Evolutionary conservation across 495 filamentous ascomycete genomes (phyloP), one percentile per base, ranked within the genome.

Genomic region (Glonium stellatum): DNA sequence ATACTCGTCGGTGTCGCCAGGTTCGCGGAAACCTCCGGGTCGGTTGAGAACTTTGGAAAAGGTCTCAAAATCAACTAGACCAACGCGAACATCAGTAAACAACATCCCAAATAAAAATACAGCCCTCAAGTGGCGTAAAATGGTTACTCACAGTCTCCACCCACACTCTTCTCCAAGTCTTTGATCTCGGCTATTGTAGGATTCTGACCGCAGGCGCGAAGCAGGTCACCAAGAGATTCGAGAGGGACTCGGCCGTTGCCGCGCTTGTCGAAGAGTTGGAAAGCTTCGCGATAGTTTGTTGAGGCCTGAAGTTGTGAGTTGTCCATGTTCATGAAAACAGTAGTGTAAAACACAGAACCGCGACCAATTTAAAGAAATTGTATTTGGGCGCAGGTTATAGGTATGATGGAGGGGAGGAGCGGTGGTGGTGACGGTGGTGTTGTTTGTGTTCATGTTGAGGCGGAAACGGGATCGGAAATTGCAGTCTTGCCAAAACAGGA

Each of bases 241-340:
- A 89, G 80, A 10, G 87, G 72, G 66, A 97, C 93, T 60, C 88
- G 91, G 63, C 89, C 89, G 70, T 87, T 92, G 69, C 95, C 93
- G 69, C 93, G 91, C 82, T 96, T 96, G 79, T 98, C 93, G 81
- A 97, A 98, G 70, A 98, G 89, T 53, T 90, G 89, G 80, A 98
- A 98, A 62, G 93, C 93, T 86, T 98, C 93, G 81, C 97, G 97
- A 89, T 97, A 98, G 84, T 98, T 97, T 73, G 93, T 97, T 56
- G 89, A 92, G 78, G 92, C 90, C 92, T 96, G 84, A 34, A 41
- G 63, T 27, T 47, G 3, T 31, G 23, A 46, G 59, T 66, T 66
- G 59, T 62, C 59, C 63, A 66, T 66, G 21, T 31, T 47, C 12
- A 35, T 55, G 6, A 31, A 31, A 6, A 31, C 27, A 31, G 6